A percentile compares a stretch with the other conserved stretches of the same genome.
phyloP scores from a whole-genome alignment of 2,329 filamentous ascomycete genomes.

The Tricladium varicosporioides region DNA sequence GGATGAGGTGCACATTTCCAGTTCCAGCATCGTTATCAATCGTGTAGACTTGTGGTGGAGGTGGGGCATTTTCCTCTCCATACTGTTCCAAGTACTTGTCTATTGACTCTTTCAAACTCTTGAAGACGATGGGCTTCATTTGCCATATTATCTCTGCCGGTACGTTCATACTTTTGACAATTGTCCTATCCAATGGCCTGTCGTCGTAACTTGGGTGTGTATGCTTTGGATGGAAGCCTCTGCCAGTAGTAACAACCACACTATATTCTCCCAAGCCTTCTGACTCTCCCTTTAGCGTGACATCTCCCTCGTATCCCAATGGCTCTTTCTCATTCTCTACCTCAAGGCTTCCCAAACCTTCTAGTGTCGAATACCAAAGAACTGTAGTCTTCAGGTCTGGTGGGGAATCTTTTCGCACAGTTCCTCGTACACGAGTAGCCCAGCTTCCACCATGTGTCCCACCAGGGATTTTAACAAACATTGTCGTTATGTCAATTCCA shows the following conservation, averaged over 20 bases:
- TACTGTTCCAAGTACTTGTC: constrained; percentile 58
- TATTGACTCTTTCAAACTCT: constrained; percentile 61
- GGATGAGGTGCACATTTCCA: constrained; percentile 83
- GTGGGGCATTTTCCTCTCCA: constrained; percentile 66
- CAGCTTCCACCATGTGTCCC: constrained; percentile 85
- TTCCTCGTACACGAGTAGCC: constrained; percentile 84
- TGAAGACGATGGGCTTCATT: constrained; percentile 67
- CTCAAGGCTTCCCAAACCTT: constrained; percentile 68
- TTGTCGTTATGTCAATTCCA: constrained; percentile 84
- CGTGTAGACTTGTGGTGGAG: constrained; percentile 82
- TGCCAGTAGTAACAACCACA: constrained; percentile 71
- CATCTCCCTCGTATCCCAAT: constrained; percentile 55
- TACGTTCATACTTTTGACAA: constrained; percentile 69
- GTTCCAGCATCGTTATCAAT: constrained; percentile 64
- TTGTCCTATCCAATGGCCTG: constrained; percentile 72
- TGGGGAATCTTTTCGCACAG: constrained; percentile 67
- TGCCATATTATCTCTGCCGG: constrained; percentile 78
- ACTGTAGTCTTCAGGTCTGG: constrained; percentile 70
- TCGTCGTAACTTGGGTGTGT: constrained; percentile 63
- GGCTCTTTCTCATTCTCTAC: constrained; percentile 54
- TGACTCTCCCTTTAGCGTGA: constrained; percentile 70
- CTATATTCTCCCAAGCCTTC: constrained; percentile 75
- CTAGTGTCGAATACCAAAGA: constrained; percentile 78
- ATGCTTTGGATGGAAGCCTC: constrained; percentile 59
- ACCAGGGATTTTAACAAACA: constrained; percentile 89